Evolutionary conservation across 257 asterid genomes (phyloP), one percentile per base, ranked within the genome.

Genomic region (Solanum ossicruentum): DNA sequence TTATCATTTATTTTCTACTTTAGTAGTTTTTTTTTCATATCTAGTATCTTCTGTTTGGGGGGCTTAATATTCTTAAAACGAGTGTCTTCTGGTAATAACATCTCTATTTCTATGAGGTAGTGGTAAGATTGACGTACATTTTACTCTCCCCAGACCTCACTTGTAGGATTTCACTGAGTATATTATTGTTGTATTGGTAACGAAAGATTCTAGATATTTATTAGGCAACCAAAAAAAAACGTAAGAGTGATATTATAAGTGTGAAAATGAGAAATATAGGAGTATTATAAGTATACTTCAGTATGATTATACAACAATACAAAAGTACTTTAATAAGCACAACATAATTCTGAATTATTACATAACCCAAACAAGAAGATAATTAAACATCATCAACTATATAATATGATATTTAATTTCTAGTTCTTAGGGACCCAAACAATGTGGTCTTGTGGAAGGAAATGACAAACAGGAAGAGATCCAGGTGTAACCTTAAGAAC

Each of bases 401-500:
- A 43, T 41, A n/a, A 32, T 51, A 81, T 1, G 3, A 69, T 8
- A 65, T 66, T 32, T 32, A 32, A 32, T 32, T 11, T 69, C 56
- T 88, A 89, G 49, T 82, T 81, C 82, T 88, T 88, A 6, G 93
- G 82, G 28, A 92, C 93, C 98, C 99, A 95, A 84, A 95, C 94
- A 85, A 97, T 82, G 63, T 97, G 98, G 92, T 97, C 97, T 87
- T 92, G 85, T 23, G 98, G 99, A 10, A 97, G 96, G 86, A 94
- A 97, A 91, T 97, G 99, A 86, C 99, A 97, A 73, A 97, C 87
- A 0, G 98, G 98, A 18, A 90, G 95, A 43, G 91, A 82, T 80
- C 99, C 98, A 0, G 98, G 99, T 86, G 90, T 90, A 87, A 96
- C 98, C 71, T 95, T 96, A 2, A 96, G 95, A 89, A 93, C 97